Base-by-base conservation (phyloP, 495 filamentous ascomycete genomes). In the Xylaria scruposa region DNA sequence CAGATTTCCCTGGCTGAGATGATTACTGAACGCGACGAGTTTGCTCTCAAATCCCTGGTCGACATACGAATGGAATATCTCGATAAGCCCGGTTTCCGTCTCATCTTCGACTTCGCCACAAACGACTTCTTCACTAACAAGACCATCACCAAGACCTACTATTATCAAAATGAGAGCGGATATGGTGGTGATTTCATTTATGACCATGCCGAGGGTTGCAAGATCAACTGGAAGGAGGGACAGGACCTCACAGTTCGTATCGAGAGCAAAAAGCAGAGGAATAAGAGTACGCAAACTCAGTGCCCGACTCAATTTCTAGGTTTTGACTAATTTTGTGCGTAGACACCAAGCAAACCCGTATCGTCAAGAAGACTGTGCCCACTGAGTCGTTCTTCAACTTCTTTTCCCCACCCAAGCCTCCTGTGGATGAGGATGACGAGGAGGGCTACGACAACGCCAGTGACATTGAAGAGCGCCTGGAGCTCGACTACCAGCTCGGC, bases 361-460 rank as follows among this genome's bases (percentile, higher is more conserved):
- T 99, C 75, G 94, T 99, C 73, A 98, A 98, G 91, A 97, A 97
- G 86, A 97, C 94, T 19, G 95, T 98, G 51, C 97, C 97, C 3
- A 97, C 94, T 47, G 96, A 97, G 81, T 98, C 95, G 10, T 99
- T 99, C 88, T 99, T 99, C 90, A 98, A 98, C 88, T 99, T 99
- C 90, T 99, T 99, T 87, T 92, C 92, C 44, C 97, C 96, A 7
- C 97, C 97, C 3, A 93, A 93, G 83, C 91, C 94, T 63, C 97
- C 95, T 4, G 4, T 38, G 7, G 86, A 84, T 49, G 90, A 91
- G 38, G 90, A 92, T 31, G 90, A 90, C 58, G 90, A 90, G 54
- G 90, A 90, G 54, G 88, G 91, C 67, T 92, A 94, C 66, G 94
- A 97, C 72, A 89, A 91, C 67, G 88, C 91, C 46, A 91, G 90